A percentile compares a stretch with the other conserved stretches of the same genome.
Conservation (phyloP, 2,329 filamentous ascomycete genomes). For the Colletotrichum sansevieriae region DNA sequence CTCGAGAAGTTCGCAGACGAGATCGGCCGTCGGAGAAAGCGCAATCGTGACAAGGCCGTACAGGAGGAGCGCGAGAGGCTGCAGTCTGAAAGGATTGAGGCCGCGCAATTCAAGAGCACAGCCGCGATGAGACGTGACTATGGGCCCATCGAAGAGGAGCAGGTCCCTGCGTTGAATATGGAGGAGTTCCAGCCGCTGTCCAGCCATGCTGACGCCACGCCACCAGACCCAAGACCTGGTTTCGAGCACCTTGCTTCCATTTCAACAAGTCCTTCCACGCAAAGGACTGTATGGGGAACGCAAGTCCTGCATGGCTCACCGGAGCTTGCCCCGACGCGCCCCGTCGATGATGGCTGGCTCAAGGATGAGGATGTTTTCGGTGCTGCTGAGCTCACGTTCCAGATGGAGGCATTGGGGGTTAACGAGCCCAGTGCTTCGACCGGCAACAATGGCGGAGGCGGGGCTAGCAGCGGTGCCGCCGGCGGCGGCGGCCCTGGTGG, state of each 20-base stretch:
- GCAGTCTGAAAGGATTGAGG: conserved; percentile 84
- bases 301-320: conserved; percentile 73
- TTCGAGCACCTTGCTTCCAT: conserved; percentile 80
- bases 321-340: conserved; percentile 54
- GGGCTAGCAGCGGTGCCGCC: conserved; percentile 23
- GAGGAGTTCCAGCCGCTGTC: conserved; percentile 76
- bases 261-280: conserved; percentile 82
- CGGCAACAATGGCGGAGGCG: conserved; percentile 41
- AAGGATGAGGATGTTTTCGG: conserved; percentile 82
- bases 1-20: conserved; percentile 83
- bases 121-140: conserved; percentile 56
- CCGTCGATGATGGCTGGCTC: conserved; percentile 84
- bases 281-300: conserved; percentile 95
- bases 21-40: conserved; percentile 80
- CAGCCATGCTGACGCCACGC: conserved; percentile 62
- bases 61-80: conserved; percentile 89
- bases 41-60: conserved; percentile 84
- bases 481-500: conserved; percentile 50
- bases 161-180: conserved; percentile 59
- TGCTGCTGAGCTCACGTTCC: conserved; percentile 69
- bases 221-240: conserved; percentile 69
- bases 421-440: conserved; percentile 45
- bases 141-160: conserved; percentile 56
- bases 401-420: conserved; percentile 68
- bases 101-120: conserved; percentile 72